Conservation (phyloP, 2,329 filamentous ascomycete genomes). For the Graphilbum ipis-grandicollis region DNA sequence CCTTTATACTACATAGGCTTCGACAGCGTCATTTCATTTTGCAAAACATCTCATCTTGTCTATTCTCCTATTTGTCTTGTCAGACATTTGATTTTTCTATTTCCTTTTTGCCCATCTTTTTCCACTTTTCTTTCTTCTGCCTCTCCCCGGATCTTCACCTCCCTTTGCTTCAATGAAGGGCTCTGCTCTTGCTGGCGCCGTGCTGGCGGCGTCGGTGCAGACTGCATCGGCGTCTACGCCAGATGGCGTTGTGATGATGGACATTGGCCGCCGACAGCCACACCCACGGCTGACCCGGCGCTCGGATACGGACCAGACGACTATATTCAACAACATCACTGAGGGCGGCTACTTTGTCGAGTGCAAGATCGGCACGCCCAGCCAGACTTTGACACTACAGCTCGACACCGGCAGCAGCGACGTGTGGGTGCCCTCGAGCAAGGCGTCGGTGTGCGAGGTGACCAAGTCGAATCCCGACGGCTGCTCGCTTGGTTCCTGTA, state of each 20-base stretch:
- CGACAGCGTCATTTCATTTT: too few relatives aligned
- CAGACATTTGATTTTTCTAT: too few relatives aligned
- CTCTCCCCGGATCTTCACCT: not conserved
- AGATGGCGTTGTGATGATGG: slow-evolving; percentile 26
- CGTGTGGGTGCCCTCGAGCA: slow-evolving; percentile 36
- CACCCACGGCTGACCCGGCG: slow-evolving; percentile 19
- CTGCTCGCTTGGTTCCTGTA: slow-evolving; percentile 13
- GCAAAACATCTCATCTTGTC: too few relatives aligned
- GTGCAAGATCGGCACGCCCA: slow-evolving; percentile 38
- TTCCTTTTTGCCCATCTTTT: too few relatives aligned
- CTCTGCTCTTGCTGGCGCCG: slow-evolving; percentile 9
- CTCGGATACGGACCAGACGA: slow-evolving; percentile 19
- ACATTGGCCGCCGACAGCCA: slow-evolving; percentile 22
- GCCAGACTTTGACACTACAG: slow-evolving; percentile 37
- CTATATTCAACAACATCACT: slow-evolving; percentile 25
- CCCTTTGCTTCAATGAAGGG: slow-evolving; percentile 10
- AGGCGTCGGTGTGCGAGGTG: slow-evolving; percentile 21
- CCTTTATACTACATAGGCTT: too few relatives aligned
- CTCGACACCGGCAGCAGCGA: slow-evolving; percentile 51
- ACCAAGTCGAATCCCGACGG: slow-evolving; percentile 5
- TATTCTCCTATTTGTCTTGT: too few relatives aligned
- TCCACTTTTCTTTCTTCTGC: not conserved
- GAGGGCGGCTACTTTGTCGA: slow-evolving; percentile 38
- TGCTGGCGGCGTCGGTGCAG: slow-evolving; percentile 10
- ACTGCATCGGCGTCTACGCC: too few relatives aligned